These are phyloP conservation scores for Paramecium biaurelia DNA, from an alignment of 73 alveolate genomes.

Conservation along the genomic window DNA sequence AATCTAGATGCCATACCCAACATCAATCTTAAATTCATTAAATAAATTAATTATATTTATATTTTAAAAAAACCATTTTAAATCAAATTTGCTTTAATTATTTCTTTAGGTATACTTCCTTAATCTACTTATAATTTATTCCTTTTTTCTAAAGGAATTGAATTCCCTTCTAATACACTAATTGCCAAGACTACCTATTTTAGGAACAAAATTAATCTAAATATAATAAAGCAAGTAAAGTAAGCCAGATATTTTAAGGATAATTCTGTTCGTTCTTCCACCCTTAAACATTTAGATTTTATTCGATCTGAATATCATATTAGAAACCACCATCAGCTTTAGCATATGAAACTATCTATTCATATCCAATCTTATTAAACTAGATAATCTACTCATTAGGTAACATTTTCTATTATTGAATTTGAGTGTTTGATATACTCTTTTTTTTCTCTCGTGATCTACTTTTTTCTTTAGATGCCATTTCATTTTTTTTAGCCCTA, in stretches of 20 bases:
- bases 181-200: background rate
- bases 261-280: background rate
- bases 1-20: slow-evolving; percentile 9
- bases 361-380: background rate
- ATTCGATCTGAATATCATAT: background rate
- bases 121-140: background rate
- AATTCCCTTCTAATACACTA: background rate
- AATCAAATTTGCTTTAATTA: background rate
- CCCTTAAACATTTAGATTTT: background rate
- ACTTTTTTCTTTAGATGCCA: background rate
- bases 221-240: background rate
- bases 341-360: background rate
- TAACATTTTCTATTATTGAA: too few species aligned
- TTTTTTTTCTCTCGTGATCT: background rate
- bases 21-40: background rate
- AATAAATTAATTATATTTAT: background rate
- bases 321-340: background rate
- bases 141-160: background rate
- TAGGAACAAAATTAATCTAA: background rate
- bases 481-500: background rate
- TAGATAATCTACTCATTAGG: background rate
- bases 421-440: too few species aligned
- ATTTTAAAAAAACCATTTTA: background rate
- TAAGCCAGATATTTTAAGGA: background rate
- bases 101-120: background rate